phyloP scores from a whole-genome alignment of 1,139 yeast genomes.

The Diutina catenulata region DNA sequence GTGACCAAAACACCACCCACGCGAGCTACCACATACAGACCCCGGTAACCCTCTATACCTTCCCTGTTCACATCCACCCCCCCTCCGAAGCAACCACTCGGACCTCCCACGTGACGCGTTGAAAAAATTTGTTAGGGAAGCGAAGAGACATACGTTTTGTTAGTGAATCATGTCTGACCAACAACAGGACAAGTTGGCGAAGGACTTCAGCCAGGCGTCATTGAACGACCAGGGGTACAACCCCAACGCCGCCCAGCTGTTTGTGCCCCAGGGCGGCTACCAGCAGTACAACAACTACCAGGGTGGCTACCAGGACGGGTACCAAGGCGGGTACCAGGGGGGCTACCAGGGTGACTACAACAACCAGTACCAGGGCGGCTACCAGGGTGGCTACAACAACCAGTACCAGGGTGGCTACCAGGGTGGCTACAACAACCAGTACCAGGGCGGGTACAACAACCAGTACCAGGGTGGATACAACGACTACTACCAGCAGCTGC shows the following conservation, averaged over 20 bases:
- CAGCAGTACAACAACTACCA: constrained; percentile 10
- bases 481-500: constrained; percentile 12
- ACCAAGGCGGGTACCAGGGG: constrained; percentile 13
- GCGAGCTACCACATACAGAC: no score
- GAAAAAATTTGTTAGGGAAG: no score
- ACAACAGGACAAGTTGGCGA: constrained; percentile 39
- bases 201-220: constrained; percentile 26
- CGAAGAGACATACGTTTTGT: no score
- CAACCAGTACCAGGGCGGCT: constrained; percentile 17
- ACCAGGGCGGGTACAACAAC: constrained; percentile 13
- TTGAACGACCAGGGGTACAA: constrained; percentile 19
- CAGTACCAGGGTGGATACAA: constrained; percentile 11
- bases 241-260: constrained; percentile 29
- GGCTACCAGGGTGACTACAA: constrained; percentile 9
- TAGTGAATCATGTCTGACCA: constrained; percentile 44
- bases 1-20: no score
- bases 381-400: constrained; percentile 11
- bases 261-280: constrained; percentile 25
- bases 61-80: no score
- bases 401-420: constrained; percentile 16
- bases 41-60: no score
- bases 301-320: constrained; percentile 14
- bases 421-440: constrained; percentile 15
- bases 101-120: no score
- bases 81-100: no score